Conservation (phyloP, 2,329 filamentous ascomycete genomes). For the Aspergillus sp. region DNA sequence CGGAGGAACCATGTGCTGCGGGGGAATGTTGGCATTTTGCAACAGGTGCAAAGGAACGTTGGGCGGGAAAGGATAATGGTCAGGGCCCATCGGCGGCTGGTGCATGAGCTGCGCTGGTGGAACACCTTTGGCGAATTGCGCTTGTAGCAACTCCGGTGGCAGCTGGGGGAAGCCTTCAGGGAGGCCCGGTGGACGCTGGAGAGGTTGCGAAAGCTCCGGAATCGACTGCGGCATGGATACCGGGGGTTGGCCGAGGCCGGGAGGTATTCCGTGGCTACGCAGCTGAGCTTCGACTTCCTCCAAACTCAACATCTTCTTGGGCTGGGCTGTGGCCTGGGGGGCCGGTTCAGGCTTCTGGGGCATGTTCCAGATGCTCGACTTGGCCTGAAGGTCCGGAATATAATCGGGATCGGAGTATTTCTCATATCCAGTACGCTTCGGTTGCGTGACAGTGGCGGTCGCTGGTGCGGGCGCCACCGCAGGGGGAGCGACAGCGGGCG, state of each 20-base stretch:
- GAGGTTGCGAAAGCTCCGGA: constrained; percentile 30
- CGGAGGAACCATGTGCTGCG: constrained; percentile 43
- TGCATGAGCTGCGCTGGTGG: constrained; percentile 37
- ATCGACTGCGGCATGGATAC: constrained; percentile 28
- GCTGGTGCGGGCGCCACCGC: constrained; percentile 45
- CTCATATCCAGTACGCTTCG: constrained; percentile 81
- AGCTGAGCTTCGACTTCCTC: constrained; percentile 97
- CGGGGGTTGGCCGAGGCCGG: constrained; percentile 23
- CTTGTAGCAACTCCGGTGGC: constrained; percentile 50
- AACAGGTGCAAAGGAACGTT: constrained; percentile 69
- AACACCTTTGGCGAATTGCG: constrained; percentile 34
- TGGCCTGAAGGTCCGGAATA: constrained; percentile 85
- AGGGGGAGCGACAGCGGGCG: constrained; percentile 30
- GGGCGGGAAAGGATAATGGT: constrained; percentile 43
- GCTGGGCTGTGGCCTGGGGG: constrained; percentile 19
- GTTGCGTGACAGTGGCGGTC: constrained; percentile 46
- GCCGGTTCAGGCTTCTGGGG: constrained; percentile 35
- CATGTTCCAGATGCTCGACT: constrained; percentile 89
- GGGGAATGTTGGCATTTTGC: constrained; percentile 71
- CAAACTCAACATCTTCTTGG: constrained; percentile 85
- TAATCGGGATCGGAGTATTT: constrained; percentile 83
- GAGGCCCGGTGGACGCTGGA: constrained; percentile 29
- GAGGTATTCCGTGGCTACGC: constrained; percentile 60
- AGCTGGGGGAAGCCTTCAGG: constrained; percentile 34
- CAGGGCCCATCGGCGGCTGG: constrained; percentile 40